Evolutionary conservation across 2,329 filamentous ascomycete species (phyloP).

Genomic region (Colletotrichum paranaense): DNA sequence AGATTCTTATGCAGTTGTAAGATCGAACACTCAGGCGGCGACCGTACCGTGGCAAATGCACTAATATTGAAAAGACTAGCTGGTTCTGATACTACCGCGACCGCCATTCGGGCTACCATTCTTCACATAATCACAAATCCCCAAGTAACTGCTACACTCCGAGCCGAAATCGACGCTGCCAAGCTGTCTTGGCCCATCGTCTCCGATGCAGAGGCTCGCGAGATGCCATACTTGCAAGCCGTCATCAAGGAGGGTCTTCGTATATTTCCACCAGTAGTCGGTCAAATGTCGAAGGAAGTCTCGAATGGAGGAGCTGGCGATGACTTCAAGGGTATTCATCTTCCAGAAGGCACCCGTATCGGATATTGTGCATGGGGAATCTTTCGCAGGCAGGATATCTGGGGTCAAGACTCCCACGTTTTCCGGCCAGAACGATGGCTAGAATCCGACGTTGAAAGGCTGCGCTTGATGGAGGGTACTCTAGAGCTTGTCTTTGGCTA

Average conservation of each 20-base stretch:
- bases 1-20: conserved; percentile 52
- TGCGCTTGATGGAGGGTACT: conserved; percentile 48
- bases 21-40: background rate
- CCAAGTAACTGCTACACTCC: conserved; percentile 56
- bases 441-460: conserved; percentile 41
- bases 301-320: conserved; percentile 48
- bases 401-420: conserved; percentile 22
- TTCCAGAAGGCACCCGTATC: conserved; percentile 47
- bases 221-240: conserved; percentile 59
- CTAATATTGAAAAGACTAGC: conserved; percentile 52
- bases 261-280: conserved; percentile 50
- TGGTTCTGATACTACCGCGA: conserved; percentile 69
- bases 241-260: conserved; percentile 62
- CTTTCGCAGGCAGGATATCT: conserved; percentile 35
- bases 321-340: conserved; percentile 45
- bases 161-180: conserved; percentile 53
- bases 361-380: conserved; percentile 50
- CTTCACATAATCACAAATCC: conserved; percentile 65
- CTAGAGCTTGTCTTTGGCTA: conserved; percentile 53
- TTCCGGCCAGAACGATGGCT: conserved; percentile 37
- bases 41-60: too few relatives aligned
- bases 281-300: conserved; percentile 51
- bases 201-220: conserved; percentile 47
- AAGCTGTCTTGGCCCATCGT: conserved; percentile 38
- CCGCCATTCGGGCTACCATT: conserved; percentile 63